Conservation (phyloP, 139 green algal genomes). For the Chlorella sp. region DNA sequence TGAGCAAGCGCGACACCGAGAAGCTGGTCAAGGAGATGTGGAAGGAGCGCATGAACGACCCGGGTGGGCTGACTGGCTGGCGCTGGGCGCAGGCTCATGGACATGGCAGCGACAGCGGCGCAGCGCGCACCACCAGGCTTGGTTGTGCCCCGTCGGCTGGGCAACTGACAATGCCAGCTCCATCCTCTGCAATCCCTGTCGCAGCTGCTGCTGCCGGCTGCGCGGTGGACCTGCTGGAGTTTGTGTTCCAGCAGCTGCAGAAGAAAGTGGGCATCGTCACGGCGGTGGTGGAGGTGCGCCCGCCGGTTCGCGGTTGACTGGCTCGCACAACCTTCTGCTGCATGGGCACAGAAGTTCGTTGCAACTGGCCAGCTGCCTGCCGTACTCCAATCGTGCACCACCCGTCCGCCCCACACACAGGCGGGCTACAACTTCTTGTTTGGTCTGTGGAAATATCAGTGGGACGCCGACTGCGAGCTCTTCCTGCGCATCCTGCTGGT, state of each 20-base stretch:
- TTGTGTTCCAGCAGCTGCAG: slow-evolving; percentile 61
- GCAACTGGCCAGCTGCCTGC: too few relatives aligned
- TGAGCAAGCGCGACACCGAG: slow-evolving; percentile 69
- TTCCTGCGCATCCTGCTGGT: slow-evolving; percentile 69
- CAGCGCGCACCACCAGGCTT: too few relatives aligned
- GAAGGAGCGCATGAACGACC: slow-evolving; percentile 45
- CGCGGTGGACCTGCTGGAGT: slow-evolving; percentile 53
- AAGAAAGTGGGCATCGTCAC: slow-evolving; percentile 57
- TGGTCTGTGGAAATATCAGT: slow-evolving; percentile 65
- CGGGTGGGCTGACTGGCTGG: not conserved
- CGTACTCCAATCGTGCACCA: too few relatives aligned
- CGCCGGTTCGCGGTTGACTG: too few relatives aligned
- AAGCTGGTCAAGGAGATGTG: slow-evolving; percentile 75
- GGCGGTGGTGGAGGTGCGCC: slow-evolving; percentile 59
- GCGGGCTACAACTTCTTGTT: slow-evolving; percentile 72
- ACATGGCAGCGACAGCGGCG: too few relatives aligned
- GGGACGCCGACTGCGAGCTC: slow-evolving; percentile 76
- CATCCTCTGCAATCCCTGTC: not conserved
- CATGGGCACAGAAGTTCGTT: too few relatives aligned
- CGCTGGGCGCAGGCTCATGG: too few relatives aligned
- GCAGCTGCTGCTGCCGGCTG: slow-evolving; percentile 34
- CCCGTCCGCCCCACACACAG: slow-evolving; percentile 47
- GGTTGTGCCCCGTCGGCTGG: too few relatives aligned
- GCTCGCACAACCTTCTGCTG: too few relatives aligned
- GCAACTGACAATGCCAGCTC: not conserved